Conservation (phyloP, 2,329 filamentous ascomycete genomes). For the Fusarium sp. region DNA sequence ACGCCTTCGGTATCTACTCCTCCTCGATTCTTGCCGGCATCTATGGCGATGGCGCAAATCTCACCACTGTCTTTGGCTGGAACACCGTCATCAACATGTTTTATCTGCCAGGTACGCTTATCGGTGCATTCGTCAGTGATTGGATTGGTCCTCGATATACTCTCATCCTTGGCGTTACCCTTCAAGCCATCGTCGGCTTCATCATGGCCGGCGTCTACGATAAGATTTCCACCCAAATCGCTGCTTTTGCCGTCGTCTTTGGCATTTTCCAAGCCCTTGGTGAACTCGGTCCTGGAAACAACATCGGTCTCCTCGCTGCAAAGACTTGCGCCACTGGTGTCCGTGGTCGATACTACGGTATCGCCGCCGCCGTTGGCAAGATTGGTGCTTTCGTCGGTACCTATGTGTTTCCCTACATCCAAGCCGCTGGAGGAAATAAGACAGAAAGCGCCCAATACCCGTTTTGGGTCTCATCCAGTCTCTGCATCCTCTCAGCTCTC, state of each 20-base stretch:
- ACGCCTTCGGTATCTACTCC: conserved; percentile 89
- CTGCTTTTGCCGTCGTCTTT: conserved; percentile 54
- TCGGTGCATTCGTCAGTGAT: conserved; percentile 83
- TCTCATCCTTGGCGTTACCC: conserved; percentile 75
- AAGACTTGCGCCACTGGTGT: conserved; percentile 91
- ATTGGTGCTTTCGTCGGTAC: conserved; percentile 88
- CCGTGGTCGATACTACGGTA: conserved; percentile 79
- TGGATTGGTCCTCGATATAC: conserved; percentile 82
- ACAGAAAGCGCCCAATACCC: conserved; percentile 80
- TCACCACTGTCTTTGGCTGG: conserved; percentile 89
- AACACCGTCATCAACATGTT: conserved; percentile 90
- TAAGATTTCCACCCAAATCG: conserved; percentile 69
- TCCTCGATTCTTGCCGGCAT: conserved; percentile 78
- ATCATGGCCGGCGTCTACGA: conserved; percentile 87
- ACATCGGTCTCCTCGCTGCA: conserved; percentile 87
- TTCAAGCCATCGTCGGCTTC: conserved; percentile 85
- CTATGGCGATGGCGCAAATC: conserved; percentile 67
- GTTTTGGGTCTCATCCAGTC: conserved; percentile 83
- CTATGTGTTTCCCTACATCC: conserved; percentile 82
- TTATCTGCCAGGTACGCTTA: conserved; percentile 84
- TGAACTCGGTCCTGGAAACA: conserved; percentile 84
- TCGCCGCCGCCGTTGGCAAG: conserved; percentile 80
- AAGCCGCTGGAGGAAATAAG: conserved; percentile 68
- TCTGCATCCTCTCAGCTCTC: conserved; percentile 80
- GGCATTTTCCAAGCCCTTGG: conserved; percentile 56